Conservation (phyloP, 2,329 filamentous ascomycete species). For the Aureobasidium sp. region DNA sequence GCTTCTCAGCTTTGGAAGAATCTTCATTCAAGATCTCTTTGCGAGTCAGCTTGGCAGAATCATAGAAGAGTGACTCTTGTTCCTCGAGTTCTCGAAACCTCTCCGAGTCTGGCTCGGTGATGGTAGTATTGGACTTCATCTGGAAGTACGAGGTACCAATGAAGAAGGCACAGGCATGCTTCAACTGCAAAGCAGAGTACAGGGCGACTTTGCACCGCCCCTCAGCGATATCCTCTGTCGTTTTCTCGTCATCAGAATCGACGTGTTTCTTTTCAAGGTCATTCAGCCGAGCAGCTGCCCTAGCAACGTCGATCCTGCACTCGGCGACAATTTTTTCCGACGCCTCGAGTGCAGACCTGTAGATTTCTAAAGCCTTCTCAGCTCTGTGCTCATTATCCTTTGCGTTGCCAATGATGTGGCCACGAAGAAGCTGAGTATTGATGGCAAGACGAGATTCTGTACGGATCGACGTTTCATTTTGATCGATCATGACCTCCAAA, state of each 20-base stretch:
- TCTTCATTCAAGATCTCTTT: conserved; percentile 63
- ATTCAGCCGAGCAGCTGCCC: not conserved
- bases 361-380: conserved; percentile 60
- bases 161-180: conserved; percentile 79
- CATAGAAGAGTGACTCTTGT: conserved; percentile 65
- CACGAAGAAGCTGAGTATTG: conserved; percentile 55
- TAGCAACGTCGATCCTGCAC: conserved; percentile 50
- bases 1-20: conserved; percentile 49
- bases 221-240: conserved; percentile 22
- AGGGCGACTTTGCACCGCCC: conserved; percentile 50
- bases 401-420: conserved; percentile 72
- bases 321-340: conserved; percentile 49
- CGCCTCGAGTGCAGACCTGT: conserved; percentile 44
- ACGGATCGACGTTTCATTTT: conserved; percentile 61
- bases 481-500: conserved; percentile 82
- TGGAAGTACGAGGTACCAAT: conserved; percentile 76
- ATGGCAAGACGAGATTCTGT: conserved; percentile 57
- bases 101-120: conserved; percentile 58
- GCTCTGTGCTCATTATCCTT: conserved; percentile 46
- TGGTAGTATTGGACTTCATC: conserved; percentile 61
- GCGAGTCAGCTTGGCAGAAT: conserved; percentile 67
- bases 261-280: conserved; percentile 15
- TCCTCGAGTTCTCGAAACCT: conserved; percentile 59
- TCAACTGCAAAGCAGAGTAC: conserved; percentile 64
- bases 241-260: conserved; percentile 21